Evolutionary conservation across 2,329 filamentous ascomycete species (phyloP).

Genomic region (Pleurostoma richardsiae): DNA sequence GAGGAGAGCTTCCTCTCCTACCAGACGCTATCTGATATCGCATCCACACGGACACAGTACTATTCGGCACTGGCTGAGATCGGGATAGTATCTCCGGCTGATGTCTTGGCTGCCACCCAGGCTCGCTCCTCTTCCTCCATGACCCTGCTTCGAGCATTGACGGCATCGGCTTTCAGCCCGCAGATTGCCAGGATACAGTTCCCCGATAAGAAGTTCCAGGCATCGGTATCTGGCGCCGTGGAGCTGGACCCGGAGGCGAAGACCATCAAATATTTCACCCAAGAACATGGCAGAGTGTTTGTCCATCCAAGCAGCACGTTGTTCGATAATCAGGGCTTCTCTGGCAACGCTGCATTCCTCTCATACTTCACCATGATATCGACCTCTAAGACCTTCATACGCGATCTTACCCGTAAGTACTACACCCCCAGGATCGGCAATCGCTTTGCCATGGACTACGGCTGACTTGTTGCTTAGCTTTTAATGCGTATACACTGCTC

Average conservation of each 20-base stretch:
- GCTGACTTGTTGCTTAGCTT: constrained; percentile 45
- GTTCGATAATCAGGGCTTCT: constrained; percentile 77
- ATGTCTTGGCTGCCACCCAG: constrained; percentile 19
- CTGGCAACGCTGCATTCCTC: constrained; percentile 70
- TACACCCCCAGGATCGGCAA: not conserved
- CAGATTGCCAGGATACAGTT: constrained; percentile 90
- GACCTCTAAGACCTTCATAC: constrained; percentile 86
- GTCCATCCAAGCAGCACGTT: constrained; percentile 85
- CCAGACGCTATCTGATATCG: constrained; percentile 82
- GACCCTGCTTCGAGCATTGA: constrained; percentile 61
- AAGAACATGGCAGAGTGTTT: constrained; percentile 82
- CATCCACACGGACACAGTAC: constrained; percentile 81
- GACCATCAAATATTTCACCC: constrained; percentile 88
- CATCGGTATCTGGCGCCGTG: constrained; percentile 80
- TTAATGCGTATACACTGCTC: constrained; percentile 83
- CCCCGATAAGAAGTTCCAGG: constrained; percentile 92
- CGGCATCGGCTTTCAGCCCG: constrained; percentile 72
- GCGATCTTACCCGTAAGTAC: constrained; percentile 78
- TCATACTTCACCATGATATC: constrained; percentile 90
- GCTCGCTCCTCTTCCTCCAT: constrained; percentile 20
- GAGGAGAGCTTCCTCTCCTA: constrained; percentile 78
- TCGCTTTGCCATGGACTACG: constrained; percentile 1
- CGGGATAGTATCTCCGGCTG: constrained; percentile 58
- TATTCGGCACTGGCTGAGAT: constrained; percentile 80
- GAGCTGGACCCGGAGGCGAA: constrained; percentile 89